A percentile compares a stretch with the other conserved stretches of the same genome.
Evolutionary conservation across 2,329 filamentous ascomycete genomes (phyloP).

Genomic region (Exophiala sideris): DNA sequence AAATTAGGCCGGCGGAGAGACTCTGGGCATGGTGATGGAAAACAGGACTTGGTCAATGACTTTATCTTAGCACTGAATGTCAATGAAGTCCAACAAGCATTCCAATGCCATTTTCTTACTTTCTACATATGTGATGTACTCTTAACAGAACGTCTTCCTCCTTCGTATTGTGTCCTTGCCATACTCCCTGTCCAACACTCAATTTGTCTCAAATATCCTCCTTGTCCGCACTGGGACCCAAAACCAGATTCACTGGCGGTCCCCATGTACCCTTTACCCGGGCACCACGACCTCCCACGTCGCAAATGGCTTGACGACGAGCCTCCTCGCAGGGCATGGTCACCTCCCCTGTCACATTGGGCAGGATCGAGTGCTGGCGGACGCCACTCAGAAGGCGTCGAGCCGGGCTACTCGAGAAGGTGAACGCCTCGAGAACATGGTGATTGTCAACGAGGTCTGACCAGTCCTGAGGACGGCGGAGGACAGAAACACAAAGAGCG

Average conservation of each 20-base stretch:
- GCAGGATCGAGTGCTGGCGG: background rate
- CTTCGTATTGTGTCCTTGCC: background rate
- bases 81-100: background rate
- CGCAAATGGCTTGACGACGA: background rate
- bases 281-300: background rate
- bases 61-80: background rate
- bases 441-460: background rate
- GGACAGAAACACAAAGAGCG: slow-evolving; percentile 1
- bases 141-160: no score
- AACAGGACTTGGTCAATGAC: no score
- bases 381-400: background rate
- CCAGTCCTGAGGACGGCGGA: slow-evolving; percentile 4
- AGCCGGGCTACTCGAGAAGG: background rate
- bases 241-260: background rate
- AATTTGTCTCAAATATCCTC: background rate
- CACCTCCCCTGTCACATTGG: background rate
- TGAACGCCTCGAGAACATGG: background rate
- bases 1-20: background rate
- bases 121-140: no score
- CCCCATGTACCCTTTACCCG: background rate
- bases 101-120: background rate
- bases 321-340: background rate
- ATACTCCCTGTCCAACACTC: background rate
- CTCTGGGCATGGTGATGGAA: no score
- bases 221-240: background rate